These are phyloP conservation scores for Penicillium daleae DNA, from an alignment of 495 filamentous ascomycete species.

Conservation along the genomic window DNA sequence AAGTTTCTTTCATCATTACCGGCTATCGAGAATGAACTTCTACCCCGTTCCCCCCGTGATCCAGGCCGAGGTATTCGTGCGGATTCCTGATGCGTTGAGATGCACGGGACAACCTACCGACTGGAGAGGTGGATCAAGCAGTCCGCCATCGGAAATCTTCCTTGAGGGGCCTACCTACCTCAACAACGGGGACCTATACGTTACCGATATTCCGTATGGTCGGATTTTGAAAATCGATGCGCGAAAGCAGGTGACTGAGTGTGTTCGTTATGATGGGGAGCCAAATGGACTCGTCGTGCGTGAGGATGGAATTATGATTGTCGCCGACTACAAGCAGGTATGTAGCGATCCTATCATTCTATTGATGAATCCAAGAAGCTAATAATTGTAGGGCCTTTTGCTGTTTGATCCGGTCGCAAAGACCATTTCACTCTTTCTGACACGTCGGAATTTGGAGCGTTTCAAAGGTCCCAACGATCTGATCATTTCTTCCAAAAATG, in stretches of 20 bases:
- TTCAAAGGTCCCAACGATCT: slow-evolving; percentile 41
- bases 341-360: not conserved
- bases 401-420: slow-evolving; percentile 21
- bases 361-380: not conserved
- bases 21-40: slow-evolving; percentile 28
- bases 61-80: slow-evolving; percentile 26
- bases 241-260: slow-evolving; percentile 21
- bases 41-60: slow-evolving; percentile 26
- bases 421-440: slow-evolving; percentile 14
- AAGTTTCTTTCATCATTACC: not conserved
- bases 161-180: slow-evolving; percentile 28
- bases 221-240: slow-evolving; percentile 33
- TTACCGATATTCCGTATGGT: slow-evolving; percentile 35
- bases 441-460: slow-evolving; percentile 33
- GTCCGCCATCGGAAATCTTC: slow-evolving; percentile 27
- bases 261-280: slow-evolving; percentile 32
- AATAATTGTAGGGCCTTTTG: slow-evolving; percentile 23
- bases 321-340: slow-evolving; percentile 38
- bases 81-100: slow-evolving; percentile 22
- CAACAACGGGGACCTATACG: slow-evolving; percentile 24
- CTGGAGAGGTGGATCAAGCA: slow-evolving; percentile 23
- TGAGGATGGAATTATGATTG: slow-evolving; percentile 26
- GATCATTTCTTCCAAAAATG: slow-evolving; percentile 25
- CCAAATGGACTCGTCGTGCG: slow-evolving; percentile 32
- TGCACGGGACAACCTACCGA: slow-evolving; percentile 26